These are phyloP conservation scores for Moesziomyces globuligerus DNA, from an alignment of 1,284 basidiomycete species.

Conservation along the genomic window DNA sequence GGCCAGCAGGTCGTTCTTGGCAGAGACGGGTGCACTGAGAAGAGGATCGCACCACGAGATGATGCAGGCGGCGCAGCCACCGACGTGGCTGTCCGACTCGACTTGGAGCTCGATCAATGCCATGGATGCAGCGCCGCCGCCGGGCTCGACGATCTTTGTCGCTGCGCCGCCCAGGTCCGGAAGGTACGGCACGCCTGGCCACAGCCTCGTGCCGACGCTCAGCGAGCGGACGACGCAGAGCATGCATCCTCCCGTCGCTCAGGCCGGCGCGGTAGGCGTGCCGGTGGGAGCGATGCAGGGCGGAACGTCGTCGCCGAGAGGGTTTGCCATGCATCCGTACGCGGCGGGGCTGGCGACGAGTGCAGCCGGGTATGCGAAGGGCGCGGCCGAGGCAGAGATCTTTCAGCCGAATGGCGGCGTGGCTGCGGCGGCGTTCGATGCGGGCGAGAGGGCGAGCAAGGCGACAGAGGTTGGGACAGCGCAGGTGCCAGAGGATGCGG, in stretches of 20 bases:
- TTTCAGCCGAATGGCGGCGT: not conserved
- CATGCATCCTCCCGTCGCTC: not conserved
- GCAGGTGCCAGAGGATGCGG: too few species aligned
- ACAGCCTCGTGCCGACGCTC: constrained; percentile 32
- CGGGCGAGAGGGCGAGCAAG: not conserved
- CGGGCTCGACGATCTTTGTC: constrained; percentile 44
- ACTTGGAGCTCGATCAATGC: constrained; percentile 47
- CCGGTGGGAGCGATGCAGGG: not conserved
- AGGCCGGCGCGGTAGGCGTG: not conserved
- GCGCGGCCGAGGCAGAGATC: not conserved
- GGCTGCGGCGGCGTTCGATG: not conserved
- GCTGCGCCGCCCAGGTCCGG: constrained; percentile 32
- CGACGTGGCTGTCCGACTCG: constrained; percentile 45
- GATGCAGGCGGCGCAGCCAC: constrained; percentile 28
- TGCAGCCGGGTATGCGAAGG: constrained; percentile 3
- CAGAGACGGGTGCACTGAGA: not conserved
- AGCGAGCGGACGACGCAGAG: constrained; percentile 40
- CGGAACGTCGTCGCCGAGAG: constrained; percentile 5
- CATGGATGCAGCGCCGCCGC: constrained; percentile 28
- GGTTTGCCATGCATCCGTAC: constrained; percentile 7
- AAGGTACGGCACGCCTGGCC: constrained; percentile 21
- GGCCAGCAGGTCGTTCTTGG: not conserved
- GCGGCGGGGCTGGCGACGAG: constrained; percentile 2
- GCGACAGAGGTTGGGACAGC: not conserved
- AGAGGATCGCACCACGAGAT: constrained; percentile 25